Base-by-base conservation (phyloP, 208 protist genomes). In the Wallacemonas rigidus region DNA sequence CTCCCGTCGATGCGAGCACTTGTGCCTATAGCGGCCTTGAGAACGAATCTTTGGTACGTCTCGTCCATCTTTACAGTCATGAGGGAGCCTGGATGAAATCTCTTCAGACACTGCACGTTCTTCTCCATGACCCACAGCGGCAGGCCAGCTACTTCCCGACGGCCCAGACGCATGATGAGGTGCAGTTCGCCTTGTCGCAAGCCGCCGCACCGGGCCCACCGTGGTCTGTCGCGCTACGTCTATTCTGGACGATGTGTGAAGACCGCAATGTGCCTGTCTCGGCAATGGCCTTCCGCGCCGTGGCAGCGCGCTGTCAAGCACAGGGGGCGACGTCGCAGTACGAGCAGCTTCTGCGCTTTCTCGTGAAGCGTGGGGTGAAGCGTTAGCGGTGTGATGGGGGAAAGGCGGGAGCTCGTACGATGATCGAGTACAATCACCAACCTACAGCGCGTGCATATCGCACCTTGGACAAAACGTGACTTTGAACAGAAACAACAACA, bases 111-210 rank as follows among this genome's bases (percentile, higher is more conserved):
- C 72, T 90, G 50, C 71, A 88, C 53, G 17, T 71, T 11, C 88
- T 93, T 50, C 71, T 91, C 15, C 63, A 82, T 47, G 65, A 89
- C 35, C 79, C 77, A 8, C 62, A 58, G 38, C 74, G 75, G 38
- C 35, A 47, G 1, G 11, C 11, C 61, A 55, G 73, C 11, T 96
- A 90, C 70, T 54, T 94, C 4, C 91, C 91, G 1, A 86, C 89
- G 1, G 81, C 89, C n/a, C 79, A 83, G 43, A 58, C 86, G 57
- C 91, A 96, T 69, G 89, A 96, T 63, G 83, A 84, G 44, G 80
- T 94, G 74, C 91, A 96, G 79, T 94, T 91, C 67, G 88, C 88
- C 0, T 62, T 96, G 48, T 80, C 86, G 67, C 80, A 89, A 55
- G 85, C 89, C 7, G 79, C 83, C 5, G 39, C 68, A 15, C 80